Conservation (phyloP, 345 rosid genomes). For the Mangifera indica region DNA sequence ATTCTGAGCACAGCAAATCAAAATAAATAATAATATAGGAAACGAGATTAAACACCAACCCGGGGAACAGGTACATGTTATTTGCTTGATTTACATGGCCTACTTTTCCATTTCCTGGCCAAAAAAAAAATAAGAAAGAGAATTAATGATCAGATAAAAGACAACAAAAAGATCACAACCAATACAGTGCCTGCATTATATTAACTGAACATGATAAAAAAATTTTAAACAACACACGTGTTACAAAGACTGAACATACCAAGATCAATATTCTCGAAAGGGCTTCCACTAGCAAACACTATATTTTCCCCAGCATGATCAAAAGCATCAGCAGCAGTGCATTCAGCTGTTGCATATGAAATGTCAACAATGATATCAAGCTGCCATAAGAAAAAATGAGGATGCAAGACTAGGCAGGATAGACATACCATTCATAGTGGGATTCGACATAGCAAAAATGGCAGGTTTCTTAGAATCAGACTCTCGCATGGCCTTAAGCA, state of each 20-base stretch:
- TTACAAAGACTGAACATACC: slow-evolving; percentile 41
- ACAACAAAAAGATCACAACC: slow-evolving; percentile 14
- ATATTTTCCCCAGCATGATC: slow-evolving; percentile 88
- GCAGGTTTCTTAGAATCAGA: slow-evolving; percentile 87
- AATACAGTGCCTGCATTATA: slow-evolving; percentile 1
- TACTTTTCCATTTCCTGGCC: slow-evolving; percentile 76
- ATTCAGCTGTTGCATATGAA: slow-evolving; percentile 67
- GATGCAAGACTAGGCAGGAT: slow-evolving; percentile 4
- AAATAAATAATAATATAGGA: background rate
- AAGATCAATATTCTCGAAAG: slow-evolving; percentile 78
- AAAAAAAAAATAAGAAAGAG: too few relatives aligned
- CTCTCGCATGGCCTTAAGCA: slow-evolving; percentile 83
- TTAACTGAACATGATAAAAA: slow-evolving; percentile 9
- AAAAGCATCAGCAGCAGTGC: slow-evolving; percentile 94
- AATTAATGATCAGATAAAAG: slow-evolving; percentile 2
- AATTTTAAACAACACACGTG: slow-evolving; percentile 17
- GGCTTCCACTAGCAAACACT: slow-evolving; percentile 97
- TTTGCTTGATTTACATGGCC: slow-evolving; percentile 98
- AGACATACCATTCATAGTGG: slow-evolving; percentile 83
- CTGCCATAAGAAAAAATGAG: slow-evolving; percentile 10
- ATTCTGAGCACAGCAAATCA: slow-evolving; percentile 6
- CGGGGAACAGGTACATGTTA: slow-evolving; percentile 98
- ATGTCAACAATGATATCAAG: slow-evolving; percentile 22
- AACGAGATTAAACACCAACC: slow-evolving; percentile 51
- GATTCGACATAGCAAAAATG: slow-evolving; percentile 98